A percentile compares a stretch with the other conserved stretches of the same genome.
Evolutionary conservation across 2,329 filamentous ascomycete species (phyloP).

Genomic region (Calonectria montana): DNA sequence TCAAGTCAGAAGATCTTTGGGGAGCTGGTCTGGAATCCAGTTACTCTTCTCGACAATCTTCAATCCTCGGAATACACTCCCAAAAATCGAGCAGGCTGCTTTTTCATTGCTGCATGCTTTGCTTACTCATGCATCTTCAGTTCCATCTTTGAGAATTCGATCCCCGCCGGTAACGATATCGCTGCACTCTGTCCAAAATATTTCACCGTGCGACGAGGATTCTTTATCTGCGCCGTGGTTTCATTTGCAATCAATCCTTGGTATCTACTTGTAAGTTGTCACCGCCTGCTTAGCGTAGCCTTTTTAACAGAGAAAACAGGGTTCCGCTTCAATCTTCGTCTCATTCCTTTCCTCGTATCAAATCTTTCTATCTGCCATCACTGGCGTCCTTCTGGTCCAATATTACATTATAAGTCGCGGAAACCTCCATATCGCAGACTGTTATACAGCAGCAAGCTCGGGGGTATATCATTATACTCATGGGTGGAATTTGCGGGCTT

Average conservation of each 20-base stretch:
- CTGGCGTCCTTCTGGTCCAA: conserved; percentile 54
- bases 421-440: conserved; percentile 6
- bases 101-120: conserved; percentile 20
- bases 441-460: background rate
- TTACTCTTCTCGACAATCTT: conserved; percentile 1
- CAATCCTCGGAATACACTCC: conserved; percentile 5
- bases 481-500: conserved; percentile 14
- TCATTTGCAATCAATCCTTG: conserved; percentile 17
- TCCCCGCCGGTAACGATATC: conserved; percentile 14
- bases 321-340: conserved; percentile 11
- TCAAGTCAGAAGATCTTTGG: conserved; percentile 14
- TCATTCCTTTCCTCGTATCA: conserved; percentile 50
- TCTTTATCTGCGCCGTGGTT: conserved; percentile 8
- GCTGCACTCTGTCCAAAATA: conserved; percentile 9
- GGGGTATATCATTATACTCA: conserved; percentile 17
- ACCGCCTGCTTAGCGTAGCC: background rate
- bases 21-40: conserved; percentile 12
- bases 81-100: conserved; percentile 8
- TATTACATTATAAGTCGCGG: conserved; percentile 52
- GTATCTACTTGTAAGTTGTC: background rate
- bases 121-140: conserved; percentile 18
- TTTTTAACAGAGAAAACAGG: background rate
- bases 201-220: conserved; percentile 6
- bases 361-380: conserved; percentile 54
- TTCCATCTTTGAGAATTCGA: conserved; percentile 15